Evolutionary conservation across 345 rosid genomes (phyloP), one percentile per base, ranked within the genome.

Genomic region (Luvunga scandens): DNA sequence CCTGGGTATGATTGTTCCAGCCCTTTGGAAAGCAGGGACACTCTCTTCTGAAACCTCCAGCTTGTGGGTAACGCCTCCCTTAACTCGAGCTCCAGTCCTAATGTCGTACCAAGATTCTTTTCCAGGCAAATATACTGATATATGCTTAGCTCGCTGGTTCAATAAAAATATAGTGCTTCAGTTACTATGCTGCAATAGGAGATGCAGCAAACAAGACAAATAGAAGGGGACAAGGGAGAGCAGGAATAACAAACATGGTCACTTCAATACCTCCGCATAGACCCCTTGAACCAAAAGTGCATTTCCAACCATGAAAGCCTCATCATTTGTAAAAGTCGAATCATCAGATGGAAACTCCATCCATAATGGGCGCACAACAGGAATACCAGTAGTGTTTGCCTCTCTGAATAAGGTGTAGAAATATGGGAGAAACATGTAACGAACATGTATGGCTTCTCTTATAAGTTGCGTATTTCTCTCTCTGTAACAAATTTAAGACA

Each of bases 281-380:
- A 97, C 89, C 75, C 99, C 99, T 90, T 93, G 99, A 72, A 97
- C 98, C 83, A 97, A 78, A 65, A 97, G 87, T 86, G 93, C 89
- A 82, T 83, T 84, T 75, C 99, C 99, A 72, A 97, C 93, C 99
- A 97, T 94, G 88, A 97, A 97, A 53, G 98, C 94, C 82, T 97
- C 99, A 67, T 94, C 99, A 53, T 91, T 97, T 77, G 72, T 84
- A 81, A 91, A 94, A 78, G 98, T 89, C 71, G 86, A 86, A 86
- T 93, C 94, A 71, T 97, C 99, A 59, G 84, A 87, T 50, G 99
- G 97, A 85, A 97, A 94, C 87, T 97, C 99, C 99, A 97, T 97
- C 99, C 99, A 97, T 79, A 97, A 72, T 42, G 99, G 98, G 22
- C 98, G 98, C 66, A 85, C 62, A 66, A 97, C 90, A 30, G 99